Conservation (phyloP, 2,329 filamentous ascomycete genomes). For the Hypoxylon sp. region DNA sequence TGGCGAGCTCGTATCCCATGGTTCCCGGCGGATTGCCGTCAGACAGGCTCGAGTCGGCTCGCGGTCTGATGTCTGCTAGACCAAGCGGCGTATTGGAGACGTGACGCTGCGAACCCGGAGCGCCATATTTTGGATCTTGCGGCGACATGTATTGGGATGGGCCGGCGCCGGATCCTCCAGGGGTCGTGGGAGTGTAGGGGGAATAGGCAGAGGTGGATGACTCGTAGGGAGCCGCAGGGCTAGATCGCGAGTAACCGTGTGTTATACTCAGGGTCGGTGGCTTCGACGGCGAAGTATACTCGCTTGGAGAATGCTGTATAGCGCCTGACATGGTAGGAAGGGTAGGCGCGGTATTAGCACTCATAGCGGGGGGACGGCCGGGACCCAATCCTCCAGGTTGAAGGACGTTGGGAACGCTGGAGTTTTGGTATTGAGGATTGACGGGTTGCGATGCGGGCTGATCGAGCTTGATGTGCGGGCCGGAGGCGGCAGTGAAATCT, state of each 20-base stretch:
- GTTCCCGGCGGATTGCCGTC: conserved; percentile 76
- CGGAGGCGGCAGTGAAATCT: conserved; percentile 57
- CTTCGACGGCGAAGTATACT: conserved; percentile 67
- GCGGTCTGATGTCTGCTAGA: conserved; percentile 89
- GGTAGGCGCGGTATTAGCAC: conserved; percentile 60
- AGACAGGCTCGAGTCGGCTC: conserved; percentile 83
- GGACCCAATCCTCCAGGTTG: conserved; percentile 65
- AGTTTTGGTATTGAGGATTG: conserved; percentile 57
- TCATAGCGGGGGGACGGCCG: conserved; percentile 54
- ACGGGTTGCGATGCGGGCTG: conserved; percentile 55
- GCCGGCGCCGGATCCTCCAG: conserved; percentile 64
- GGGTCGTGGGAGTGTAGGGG: conserved; percentile 73
- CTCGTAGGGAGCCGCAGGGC: conserved; percentile 75
- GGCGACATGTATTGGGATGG: conserved; percentile 75
- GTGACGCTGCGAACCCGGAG: conserved; percentile 69
- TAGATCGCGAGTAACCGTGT: conserved; percentile 87
- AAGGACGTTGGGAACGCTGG: conserved; percentile 68
- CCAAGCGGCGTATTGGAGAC: conserved; percentile 89
- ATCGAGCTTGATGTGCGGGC: conserved; percentile 66
- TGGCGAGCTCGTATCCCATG: conserved; percentile 74
- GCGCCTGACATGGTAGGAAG: conserved; percentile 62
- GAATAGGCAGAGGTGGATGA: conserved; percentile 65
- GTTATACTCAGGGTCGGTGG: conserved; percentile 73
- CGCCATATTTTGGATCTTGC: conserved; percentile 66
- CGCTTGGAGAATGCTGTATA: conserved; percentile 55